Evolutionary conservation across 257 asterid genomes (phyloP), one percentile per base, ranked within the genome.

Genomic region (Apocynum venetum): DNA sequence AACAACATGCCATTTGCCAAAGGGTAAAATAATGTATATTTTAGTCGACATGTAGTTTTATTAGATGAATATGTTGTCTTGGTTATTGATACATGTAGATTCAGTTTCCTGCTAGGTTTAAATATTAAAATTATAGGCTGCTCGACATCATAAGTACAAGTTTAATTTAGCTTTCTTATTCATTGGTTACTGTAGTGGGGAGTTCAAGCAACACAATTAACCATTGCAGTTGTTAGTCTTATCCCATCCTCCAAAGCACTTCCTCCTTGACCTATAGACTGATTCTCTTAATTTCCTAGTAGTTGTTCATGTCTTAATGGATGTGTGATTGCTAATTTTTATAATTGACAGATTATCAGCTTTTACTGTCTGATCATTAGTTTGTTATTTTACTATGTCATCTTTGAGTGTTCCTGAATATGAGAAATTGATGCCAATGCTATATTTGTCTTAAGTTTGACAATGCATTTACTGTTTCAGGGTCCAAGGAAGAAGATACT

Each of bases 401-500:
- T 15, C 36, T 36, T 47, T 78, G 57, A 53, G 2, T 56, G 25
- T 9, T 4, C 71, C 20, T 36, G 48, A 65, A 40, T 36, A 25
- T 65, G 44, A 38, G 47, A 15, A 38, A 11, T 44, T 4, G 71
- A 57, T 25, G 31, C 31, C 31, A 25, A 25, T 25, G 31, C 31
- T 25, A 25, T 25, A 25, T 25, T 25, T 61, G 19, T 19, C 7
- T 60, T 31, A 10, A 1, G 15, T 40, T 77, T 55, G 15, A 55
- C 72, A 55, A n/a, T 20, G 25, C 75, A 15, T 52, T 61, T 69
- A 63, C 73, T 76, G 76, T 85, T 87, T 76, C 92, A 94, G 98
- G 98, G 98, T 71, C 97, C 98, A 51, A 91, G 98, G 85, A 94
- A 94, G 92, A 94, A 94, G 95, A 94, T 94, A 83, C 89, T 92